phyloP scores from a whole-genome alignment of 1,284 basidiomycete species.

The Sanghuangporus baumii region DNA sequence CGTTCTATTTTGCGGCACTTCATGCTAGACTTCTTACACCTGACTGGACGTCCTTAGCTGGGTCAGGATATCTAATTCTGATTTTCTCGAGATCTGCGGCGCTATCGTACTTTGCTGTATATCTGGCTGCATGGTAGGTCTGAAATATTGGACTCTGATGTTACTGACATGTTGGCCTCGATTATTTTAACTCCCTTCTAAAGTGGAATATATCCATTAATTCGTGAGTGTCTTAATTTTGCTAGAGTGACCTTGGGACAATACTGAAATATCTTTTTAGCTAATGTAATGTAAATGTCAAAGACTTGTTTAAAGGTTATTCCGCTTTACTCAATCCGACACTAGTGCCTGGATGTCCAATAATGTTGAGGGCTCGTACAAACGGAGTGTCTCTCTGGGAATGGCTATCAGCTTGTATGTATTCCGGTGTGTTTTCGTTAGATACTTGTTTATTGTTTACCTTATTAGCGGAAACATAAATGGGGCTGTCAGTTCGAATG shows the following conservation, averaged over 20 bases:
- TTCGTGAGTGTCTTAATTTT: constrained; percentile 38
- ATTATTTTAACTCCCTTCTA: not conserved
- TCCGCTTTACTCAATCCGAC: not conserved
- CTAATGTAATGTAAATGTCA: constrained; percentile 54
- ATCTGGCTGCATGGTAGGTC: constrained; percentile 57
- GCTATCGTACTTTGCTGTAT: constrained; percentile 66
- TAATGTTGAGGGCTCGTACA: constrained; percentile 72
- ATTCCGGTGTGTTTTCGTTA: not conserved
- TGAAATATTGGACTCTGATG: not conserved
- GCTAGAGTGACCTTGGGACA: not conserved
- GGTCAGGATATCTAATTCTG: constrained; percentile 64
- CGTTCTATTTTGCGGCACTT: not conserved
- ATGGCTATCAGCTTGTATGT: constrained; percentile 63
- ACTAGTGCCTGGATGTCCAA: constrained; percentile 65
- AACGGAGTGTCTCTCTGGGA: constrained; percentile 65
- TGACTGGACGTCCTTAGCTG: constrained; percentile 20
- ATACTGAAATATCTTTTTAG: constrained; percentile 26
- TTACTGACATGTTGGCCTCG: not conserved
- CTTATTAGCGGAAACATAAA: constrained; percentile 55
- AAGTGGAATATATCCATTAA: constrained; percentile 68
- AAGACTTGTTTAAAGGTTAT: not conserved
- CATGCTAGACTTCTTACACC: not conserved
- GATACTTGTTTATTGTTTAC: not conserved
- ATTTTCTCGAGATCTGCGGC: constrained; percentile 54
- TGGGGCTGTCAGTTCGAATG: constrained; percentile 65